Evolutionary conservation across 1,284 basidiomycete genomes (phyloP), one percentile per base, ranked within the genome.

Genomic region (Somion occarium): DNA sequence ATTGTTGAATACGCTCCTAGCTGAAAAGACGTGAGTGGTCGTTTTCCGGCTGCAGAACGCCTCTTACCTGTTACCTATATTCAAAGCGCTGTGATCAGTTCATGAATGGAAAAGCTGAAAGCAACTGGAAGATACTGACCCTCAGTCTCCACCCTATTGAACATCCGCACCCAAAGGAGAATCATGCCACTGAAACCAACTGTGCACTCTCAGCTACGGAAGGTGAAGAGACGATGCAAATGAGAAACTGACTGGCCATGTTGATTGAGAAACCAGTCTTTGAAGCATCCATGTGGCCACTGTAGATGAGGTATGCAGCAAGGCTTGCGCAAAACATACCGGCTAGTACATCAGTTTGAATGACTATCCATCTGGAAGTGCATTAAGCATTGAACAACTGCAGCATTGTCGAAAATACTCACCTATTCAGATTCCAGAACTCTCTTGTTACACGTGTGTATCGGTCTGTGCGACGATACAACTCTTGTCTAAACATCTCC

Each of bases 1-100:
- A 91, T 23, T 78, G 78, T 59, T 85, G 78, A 48, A 91, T 83
- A 30, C 88, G 77, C 62, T 91, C 87, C 55, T 90, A 71, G 61
- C 82, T 83, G 51, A 27, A 38, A n/a, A 15, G 20, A 42, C n/a
- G 22, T 13, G 43, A 4, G 25, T 42, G 15, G 41, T 19, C 19
- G 12, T 20, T n/a, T 23, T 15, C 15, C 15, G 13, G 15, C 20
- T 12, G 18, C 46, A n/a, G 11, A 23, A 43, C 41, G 19, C 41
- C 39, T 9, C 27, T 50, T 27, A 53, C 52, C 52, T 53, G 47
- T 53, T 53, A 25, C 41, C 43, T 46, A 27, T 42, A 18, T n/a
- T n/a, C n/a, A n/a, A n/a, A n/a, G n/a, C n/a, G n/a, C n/a, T n/a
- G n/a, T n/a, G n/a, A n/a, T n/a, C n/a, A n/a, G n/a, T n/a, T n/a